These are phyloP conservation scores for Mucor mucedo DNA, from an alignment of 371 early-diverging fungal species.

Conservation along the genomic window DNA sequence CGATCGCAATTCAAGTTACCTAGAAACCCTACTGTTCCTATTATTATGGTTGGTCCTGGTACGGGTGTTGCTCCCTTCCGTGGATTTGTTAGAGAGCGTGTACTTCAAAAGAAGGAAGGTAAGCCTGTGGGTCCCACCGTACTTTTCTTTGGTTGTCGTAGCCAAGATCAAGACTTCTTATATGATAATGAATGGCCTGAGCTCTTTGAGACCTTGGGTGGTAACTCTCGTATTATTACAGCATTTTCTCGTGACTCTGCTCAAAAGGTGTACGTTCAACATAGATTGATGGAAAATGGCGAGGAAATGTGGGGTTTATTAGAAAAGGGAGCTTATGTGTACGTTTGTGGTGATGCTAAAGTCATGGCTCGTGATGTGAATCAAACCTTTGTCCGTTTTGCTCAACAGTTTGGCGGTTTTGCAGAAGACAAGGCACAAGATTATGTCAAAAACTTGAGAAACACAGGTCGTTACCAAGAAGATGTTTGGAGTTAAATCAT, in stretches of 20 bases:
- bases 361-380: slow-evolving; percentile 95
- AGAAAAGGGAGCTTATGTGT: slow-evolving; percentile 78
- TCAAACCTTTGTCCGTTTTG: slow-evolving; percentile 68
- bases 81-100: slow-evolving; percentile 93
- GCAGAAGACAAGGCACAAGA: slow-evolving; percentile 69
- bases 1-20: slow-evolving; percentile 90
- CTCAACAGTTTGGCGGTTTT: slow-evolving; percentile 71
- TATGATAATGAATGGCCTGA: slow-evolving; percentile 88
- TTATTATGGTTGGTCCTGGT: slow-evolving; percentile 98
- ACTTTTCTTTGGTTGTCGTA: slow-evolving; percentile 94
- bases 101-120: slow-evolving; percentile 58
- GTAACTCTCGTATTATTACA: slow-evolving; percentile 67
- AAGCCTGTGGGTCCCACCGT: slow-evolving; percentile 79
- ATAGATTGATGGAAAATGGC: slow-evolving; percentile 70
- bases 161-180: slow-evolving; percentile 81
- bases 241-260: slow-evolving; percentile 87
- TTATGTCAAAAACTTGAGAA: slow-evolving; percentile 85
- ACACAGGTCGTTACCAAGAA: slow-evolving; percentile 87
- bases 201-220: slow-evolving; percentile 63
- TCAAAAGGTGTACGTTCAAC: slow-evolving; percentile 91
- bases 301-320: slow-evolving; percentile 78
- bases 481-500: slow-evolving; percentile 88
- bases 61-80: slow-evolving; percentile 99
- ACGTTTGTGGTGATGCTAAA: slow-evolving; percentile 97
- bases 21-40: slow-evolving; percentile 72